Conservation (phyloP, 2,329 filamentous ascomycete species). For the Pseudogymnoascus sp. region DNA sequence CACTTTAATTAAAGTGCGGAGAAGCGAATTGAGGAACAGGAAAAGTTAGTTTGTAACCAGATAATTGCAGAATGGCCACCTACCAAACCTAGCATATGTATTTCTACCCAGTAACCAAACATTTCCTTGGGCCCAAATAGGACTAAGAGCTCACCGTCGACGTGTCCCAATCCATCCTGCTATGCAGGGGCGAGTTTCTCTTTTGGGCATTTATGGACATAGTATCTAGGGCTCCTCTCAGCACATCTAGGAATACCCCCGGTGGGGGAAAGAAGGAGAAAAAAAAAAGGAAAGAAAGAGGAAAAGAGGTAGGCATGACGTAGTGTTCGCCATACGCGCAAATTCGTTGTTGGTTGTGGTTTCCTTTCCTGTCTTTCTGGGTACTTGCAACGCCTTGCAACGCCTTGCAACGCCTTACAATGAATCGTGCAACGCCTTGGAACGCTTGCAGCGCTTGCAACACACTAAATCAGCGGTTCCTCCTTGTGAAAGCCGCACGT, state of each 20-base stretch:
- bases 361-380: background rate
- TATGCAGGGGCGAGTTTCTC: background rate
- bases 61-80: background rate
- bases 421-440: no score
- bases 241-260: background rate
- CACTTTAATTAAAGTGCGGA: background rate
- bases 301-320: background rate
- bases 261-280: background rate
- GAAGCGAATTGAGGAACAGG: background rate
- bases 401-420: no score
- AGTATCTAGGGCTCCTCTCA: background rate
- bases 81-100: background rate
- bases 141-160: background rate
- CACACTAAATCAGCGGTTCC: background rate
- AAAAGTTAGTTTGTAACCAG: background rate
- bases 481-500: background rate
- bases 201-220: background rate
- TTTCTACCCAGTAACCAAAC: background rate
- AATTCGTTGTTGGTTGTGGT: background rate
- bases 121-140: background rate
- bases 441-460: no score
- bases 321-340: background rate
- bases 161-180: slow-evolving; percentile 1
- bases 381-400: no score
- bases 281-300: background rate